Conservation (phyloP, 2,329 filamentous ascomycete genomes). For the Curvularia eragrostidis region DNA sequence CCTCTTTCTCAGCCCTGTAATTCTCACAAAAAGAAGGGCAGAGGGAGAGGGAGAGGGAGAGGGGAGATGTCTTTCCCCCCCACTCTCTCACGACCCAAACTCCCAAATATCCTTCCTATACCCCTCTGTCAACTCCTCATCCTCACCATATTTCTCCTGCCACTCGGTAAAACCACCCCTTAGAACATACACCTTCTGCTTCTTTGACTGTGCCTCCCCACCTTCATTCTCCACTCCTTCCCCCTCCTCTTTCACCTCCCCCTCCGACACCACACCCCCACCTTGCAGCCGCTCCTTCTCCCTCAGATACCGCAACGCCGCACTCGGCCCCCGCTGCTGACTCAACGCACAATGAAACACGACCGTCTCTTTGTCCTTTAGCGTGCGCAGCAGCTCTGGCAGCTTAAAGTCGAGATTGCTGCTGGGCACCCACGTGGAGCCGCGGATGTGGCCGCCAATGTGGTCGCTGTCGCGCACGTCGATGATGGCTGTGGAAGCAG, state of each 20-base stretch:
- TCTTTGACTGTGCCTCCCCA: slow-evolving; percentile 24
- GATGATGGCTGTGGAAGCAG: slow-evolving; percentile 69
- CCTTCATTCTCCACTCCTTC: slow-evolving; percentile 26
- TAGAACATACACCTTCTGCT: slow-evolving; percentile 80
- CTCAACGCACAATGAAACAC: slow-evolving; percentile 94
- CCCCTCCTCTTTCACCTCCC: slow-evolving; percentile 25
- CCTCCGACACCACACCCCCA: slow-evolving; percentile 26
- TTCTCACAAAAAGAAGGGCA: too few relatives aligned
- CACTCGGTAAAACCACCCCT: slow-evolving; percentile 86
- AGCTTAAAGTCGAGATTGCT: slow-evolving; percentile 75
- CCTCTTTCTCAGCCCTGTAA: too few relatives aligned
- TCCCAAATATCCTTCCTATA: slow-evolving; percentile 88
- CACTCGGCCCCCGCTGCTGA: slow-evolving; percentile 86
- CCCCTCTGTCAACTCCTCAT: slow-evolving; percentile 80
- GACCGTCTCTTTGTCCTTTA: slow-evolving; percentile 79
- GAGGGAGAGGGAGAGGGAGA: too few relatives aligned
- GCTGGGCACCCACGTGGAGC: slow-evolving; percentile 77
- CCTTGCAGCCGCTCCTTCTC: slow-evolving; percentile 65
- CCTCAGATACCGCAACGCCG: slow-evolving; percentile 79
- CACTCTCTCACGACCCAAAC: slow-evolving; percentile 50
- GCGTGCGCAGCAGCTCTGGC: slow-evolving; percentile 79
- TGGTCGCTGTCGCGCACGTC: slow-evolving; percentile 93
- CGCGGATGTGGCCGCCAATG: slow-evolving; percentile 86
- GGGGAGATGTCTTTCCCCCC: too few relatives aligned
- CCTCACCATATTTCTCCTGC: slow-evolving; percentile 82